Base-by-base conservation (phyloP, 1,284 basidiomycete species). In the Salmacisia buchloeana region DNA sequence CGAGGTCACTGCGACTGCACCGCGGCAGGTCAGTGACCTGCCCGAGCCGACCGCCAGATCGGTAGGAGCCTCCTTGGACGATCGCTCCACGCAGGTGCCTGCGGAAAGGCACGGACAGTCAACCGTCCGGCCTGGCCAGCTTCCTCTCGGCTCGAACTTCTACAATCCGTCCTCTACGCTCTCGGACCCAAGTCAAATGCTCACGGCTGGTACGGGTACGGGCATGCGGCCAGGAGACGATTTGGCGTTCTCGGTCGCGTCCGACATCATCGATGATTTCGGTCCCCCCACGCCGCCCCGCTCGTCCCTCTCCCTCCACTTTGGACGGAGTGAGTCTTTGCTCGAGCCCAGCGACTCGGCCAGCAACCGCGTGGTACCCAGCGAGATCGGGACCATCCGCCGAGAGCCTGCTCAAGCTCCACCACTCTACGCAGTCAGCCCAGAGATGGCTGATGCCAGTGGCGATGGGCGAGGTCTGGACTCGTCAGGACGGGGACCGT, bases 311-410 rank as follows among this genome's bases (percentile, higher is more conserved):
- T 74, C 72, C 61, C 61, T 65, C 63, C 15, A 59, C 59, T 2
- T 38, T 63, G 18, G 69, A 67, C 59, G 65, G 62, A 52, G 46
- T 57, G 71, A 66, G 35, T 61, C 63, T 18, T 70, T 72, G 12
- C 60, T 75, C 27, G 35, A 62, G 12, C 73, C 73, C 15, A 69
- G 67, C 56, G 73, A 75, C 39, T 73, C 72, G 49, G 73, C 73
- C 6, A 70, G 69, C 9, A 72, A 75, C 43, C 59, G 73, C 21
- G 72, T 72, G 21, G 66, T 70, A 18, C 61, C 72, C 6, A 72
- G 70, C 62, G 68, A 73, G 27, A 61, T 56, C 29, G 69, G 69
- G 0, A 72, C 68, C 29, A 65, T 71, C 63, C 38, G 58, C 29
- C 38, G 27, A 3, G 36, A 59, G n/a, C 35, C 58, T 18, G 62